These are phyloP conservation scores for Debaryomyces sp. DNA, from an alignment of 1,139 yeast species.

Conservation along the genomic window DNA sequence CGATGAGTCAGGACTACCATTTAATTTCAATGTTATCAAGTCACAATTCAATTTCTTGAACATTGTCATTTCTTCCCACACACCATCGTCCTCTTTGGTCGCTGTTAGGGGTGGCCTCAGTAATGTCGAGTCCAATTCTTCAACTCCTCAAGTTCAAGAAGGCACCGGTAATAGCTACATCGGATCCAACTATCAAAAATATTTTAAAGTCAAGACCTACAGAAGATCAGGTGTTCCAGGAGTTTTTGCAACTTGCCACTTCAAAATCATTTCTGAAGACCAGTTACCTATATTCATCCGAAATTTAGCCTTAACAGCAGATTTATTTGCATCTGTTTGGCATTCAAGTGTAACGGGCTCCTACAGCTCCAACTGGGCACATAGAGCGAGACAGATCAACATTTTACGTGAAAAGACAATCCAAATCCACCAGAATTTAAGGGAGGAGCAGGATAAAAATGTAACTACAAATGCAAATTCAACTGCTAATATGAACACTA, in stretches of 20 bases:
- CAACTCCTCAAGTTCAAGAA: conserved; percentile 1
- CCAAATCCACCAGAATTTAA: conserved; percentile 28
- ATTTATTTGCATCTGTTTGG: conserved; percentile 78
- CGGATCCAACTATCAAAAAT: conserved; percentile 19
- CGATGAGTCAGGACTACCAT: conserved; percentile 69
- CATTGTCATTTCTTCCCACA: conserved; percentile 74
- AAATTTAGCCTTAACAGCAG: conserved; percentile 65
- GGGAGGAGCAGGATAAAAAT: conserved; percentile 23
- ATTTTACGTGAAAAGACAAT: conserved; percentile 48
- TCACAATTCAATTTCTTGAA: conserved; percentile 84
- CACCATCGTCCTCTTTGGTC: conserved; percentile 16
- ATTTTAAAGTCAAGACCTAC: conserved; percentile 63
- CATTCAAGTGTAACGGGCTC: conserved; percentile 52
- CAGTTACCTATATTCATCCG: conserved; percentile 67
- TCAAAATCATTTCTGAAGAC: conserved; percentile 65
- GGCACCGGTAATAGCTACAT: not conserved
- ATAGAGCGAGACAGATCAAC: conserved; percentile 60
- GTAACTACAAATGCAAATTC: conserved; percentile 6
- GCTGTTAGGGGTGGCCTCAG: not conserved
- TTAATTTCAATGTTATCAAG: conserved; percentile 70
- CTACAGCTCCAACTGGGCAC: conserved; percentile 66
- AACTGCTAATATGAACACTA: conserved; percentile 20
- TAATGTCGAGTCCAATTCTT: not conserved
- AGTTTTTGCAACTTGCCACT: conserved; percentile 73
- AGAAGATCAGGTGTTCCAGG: conserved; percentile 76